Conservation (phyloP, 1,284 basidiomycete genomes). For the Entoloma clypeatum region DNA sequence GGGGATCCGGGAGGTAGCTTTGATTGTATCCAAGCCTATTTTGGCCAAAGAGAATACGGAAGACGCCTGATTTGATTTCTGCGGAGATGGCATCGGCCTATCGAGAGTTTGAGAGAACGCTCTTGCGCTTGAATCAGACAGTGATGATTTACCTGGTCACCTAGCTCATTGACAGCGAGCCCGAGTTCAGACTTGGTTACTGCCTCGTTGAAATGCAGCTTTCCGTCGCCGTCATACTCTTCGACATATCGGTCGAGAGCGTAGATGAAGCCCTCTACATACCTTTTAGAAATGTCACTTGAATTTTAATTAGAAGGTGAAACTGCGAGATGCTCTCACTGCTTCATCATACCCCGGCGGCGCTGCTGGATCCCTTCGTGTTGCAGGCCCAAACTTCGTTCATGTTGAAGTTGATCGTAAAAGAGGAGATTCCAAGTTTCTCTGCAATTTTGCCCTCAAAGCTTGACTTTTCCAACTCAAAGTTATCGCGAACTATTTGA, state of each 20-base stretch:
- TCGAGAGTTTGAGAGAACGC: neutral
- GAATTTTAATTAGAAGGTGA: neutral
- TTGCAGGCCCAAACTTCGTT: constrained; percentile 32
- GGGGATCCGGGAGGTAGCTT: constrained; percentile 19
- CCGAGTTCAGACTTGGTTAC: constrained; percentile 30
- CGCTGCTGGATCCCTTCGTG: constrained; percentile 17
- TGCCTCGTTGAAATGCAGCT: constrained; percentile 32
- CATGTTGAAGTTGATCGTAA: constrained; percentile 29
- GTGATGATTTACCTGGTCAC: constrained; percentile 21
- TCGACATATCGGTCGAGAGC: constrained; percentile 26
- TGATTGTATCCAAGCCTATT: constrained; percentile 25
- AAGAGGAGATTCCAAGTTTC: constrained; percentile 23
- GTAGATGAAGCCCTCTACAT: constrained; percentile 30
- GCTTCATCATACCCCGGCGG: constrained; percentile 22
- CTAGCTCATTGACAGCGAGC: constrained; percentile 29
- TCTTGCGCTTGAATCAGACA: constrained; percentile 4
- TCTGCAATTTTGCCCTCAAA: constrained; percentile 24
- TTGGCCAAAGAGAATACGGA: constrained; percentile 31
- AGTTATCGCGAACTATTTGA: constrained; percentile 35
- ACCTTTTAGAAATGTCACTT: constrained; percentile 18
- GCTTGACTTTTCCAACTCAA: constrained; percentile 28
- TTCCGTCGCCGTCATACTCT: constrained; percentile 32
- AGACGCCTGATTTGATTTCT: constrained; percentile 32
- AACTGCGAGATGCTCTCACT: constrained; percentile 17
- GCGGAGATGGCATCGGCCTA: constrained; percentile 27